A percentile compares a stretch with the other conserved stretches of the same genome.
Conservation (phyloP, 768 basidiomycete species). For the Melanogaster broomeanus region DNA sequence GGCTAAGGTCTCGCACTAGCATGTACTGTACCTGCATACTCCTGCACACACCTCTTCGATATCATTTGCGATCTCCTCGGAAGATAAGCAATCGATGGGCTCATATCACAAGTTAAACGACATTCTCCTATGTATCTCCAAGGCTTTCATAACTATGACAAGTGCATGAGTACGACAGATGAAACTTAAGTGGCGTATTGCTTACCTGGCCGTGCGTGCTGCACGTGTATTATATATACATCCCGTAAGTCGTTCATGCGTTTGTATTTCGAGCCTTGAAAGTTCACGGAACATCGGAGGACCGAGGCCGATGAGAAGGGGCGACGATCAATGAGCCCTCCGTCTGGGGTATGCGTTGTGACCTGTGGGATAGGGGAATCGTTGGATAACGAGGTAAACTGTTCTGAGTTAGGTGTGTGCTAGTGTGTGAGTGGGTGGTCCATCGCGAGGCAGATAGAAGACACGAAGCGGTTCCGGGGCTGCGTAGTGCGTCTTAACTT, state of each 20-base stretch:
- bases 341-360: conserved; percentile 8
- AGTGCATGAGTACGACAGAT: conserved; percentile 3
- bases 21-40: conserved; percentile 19
- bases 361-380: conserved; percentile 19
- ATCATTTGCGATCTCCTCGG: conserved; percentile 25
- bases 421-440: neutral
- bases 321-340: conserved; percentile 7
- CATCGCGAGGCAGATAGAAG: neutral
- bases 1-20: too few relatives aligned
- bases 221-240: conserved; percentile 8
- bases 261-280: neutral
- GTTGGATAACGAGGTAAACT: conserved; percentile 3
- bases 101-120: neutral
- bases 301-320: conserved; percentile 2
- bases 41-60: conserved; percentile 1
- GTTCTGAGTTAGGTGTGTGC: neutral
- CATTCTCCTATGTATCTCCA: neutral
- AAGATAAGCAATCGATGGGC: neutral
- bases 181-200: conserved; percentile 10
- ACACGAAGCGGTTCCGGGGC: neutral
- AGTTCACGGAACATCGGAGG: neutral
- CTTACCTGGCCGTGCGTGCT: conserved; percentile 9
- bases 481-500: neutral
- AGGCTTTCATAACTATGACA: conserved; percentile 10
- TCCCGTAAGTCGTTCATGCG: conserved; percentile 9